These are phyloP conservation scores for Phytophthora cajani DNA, from an alignment of 352 stramenopile genomes.

Conservation along the genomic window DNA sequence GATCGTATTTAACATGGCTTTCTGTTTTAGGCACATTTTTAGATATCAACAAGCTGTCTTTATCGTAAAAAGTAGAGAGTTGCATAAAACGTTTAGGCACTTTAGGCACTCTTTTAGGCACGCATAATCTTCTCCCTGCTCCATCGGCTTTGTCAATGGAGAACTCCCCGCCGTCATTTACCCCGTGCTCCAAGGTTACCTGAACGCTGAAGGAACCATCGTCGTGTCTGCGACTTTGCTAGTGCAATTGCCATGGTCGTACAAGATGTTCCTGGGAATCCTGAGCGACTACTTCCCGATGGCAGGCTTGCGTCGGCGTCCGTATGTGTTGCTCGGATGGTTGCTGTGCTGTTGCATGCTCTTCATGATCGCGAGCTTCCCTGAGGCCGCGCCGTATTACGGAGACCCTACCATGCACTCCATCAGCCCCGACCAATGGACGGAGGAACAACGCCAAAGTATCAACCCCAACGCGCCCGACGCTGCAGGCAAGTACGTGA, in stretches of 20 bases:
- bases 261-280: slow-evolving; percentile 61
- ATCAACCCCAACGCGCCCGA: slow-evolving; percentile 48
- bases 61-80: too few species aligned
- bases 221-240: slow-evolving; percentile 50
- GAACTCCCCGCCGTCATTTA: slow-evolving; percentile 53
- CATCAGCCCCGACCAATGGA: slow-evolving; percentile 35
- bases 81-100: too few species aligned
- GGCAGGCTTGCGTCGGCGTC: slow-evolving; percentile 48
- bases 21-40: too few species aligned
- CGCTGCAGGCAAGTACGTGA: slow-evolving; percentile 50
- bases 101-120: too few species aligned
- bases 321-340: slow-evolving; percentile 66
- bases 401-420: slow-evolving; percentile 34
- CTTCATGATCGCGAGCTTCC: slow-evolving; percentile 49
- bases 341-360: slow-evolving; percentile 51
- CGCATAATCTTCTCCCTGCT: too few species aligned
- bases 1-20: too few species aligned
- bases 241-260: slow-evolving; percentile 58
- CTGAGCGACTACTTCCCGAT: slow-evolving; percentile 63
- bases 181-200: slow-evolving; percentile 49
- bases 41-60: too few species aligned
- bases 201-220: slow-evolving; percentile 57
- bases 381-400: slow-evolving; percentile 56
- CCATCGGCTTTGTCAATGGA: slow-evolving; percentile 52
- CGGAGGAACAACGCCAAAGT: slow-evolving; percentile 25